These are phyloP conservation scores for Aspergillus jensenii DNA, from an alignment of 2,329 filamentous ascomycete genomes.

Conservation along the genomic window DNA sequence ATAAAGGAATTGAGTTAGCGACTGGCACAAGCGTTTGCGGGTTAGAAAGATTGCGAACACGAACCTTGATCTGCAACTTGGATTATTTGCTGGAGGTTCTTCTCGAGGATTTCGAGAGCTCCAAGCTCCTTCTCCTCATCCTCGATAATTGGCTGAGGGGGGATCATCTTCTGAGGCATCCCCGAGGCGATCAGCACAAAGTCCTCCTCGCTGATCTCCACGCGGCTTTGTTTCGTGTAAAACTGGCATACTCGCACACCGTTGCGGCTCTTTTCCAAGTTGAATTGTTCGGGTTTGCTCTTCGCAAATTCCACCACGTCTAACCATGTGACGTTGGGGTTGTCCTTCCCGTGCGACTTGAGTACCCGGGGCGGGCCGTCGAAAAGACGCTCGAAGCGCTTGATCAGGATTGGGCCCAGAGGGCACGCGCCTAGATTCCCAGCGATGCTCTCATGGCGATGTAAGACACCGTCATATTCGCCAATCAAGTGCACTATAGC, in stretches of 20 bases:
- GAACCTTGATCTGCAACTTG: slow-evolving; percentile 75
- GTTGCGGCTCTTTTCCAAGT: slow-evolving; percentile 66
- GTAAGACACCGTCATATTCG: slow-evolving; percentile 82
- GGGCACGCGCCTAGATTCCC: slow-evolving; percentile 81
- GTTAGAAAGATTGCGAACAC: slow-evolving; percentile 11
- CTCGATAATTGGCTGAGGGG: slow-evolving; percentile 76
- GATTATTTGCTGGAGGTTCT: slow-evolving; percentile 72
- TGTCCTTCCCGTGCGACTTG: slow-evolving; percentile 62
- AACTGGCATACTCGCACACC: slow-evolving; percentile 76
- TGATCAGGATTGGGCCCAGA: slow-evolving; percentile 77
- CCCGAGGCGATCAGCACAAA: slow-evolving; percentile 81
- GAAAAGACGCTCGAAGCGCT: slow-evolving; percentile 82
- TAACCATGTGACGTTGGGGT: slow-evolving; percentile 71
- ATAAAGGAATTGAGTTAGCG: background rate
- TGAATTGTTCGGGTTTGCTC: slow-evolving; percentile 75
- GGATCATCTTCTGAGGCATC: slow-evolving; percentile 77
- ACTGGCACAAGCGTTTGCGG: background rate
- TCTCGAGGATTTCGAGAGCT: slow-evolving; percentile 80
- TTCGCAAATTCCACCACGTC: slow-evolving; percentile 84
- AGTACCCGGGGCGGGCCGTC: slow-evolving; percentile 72
- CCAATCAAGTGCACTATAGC: slow-evolving; percentile 71
- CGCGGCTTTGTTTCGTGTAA: slow-evolving; percentile 73
- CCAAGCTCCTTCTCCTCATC: slow-evolving; percentile 84
- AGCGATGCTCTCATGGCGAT: slow-evolving; percentile 82
- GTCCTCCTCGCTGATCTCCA: slow-evolving; percentile 86